phyloP scores from a whole-genome alignment of 257 asterid species.

The Dorcoceras hygrometricum region DNA sequence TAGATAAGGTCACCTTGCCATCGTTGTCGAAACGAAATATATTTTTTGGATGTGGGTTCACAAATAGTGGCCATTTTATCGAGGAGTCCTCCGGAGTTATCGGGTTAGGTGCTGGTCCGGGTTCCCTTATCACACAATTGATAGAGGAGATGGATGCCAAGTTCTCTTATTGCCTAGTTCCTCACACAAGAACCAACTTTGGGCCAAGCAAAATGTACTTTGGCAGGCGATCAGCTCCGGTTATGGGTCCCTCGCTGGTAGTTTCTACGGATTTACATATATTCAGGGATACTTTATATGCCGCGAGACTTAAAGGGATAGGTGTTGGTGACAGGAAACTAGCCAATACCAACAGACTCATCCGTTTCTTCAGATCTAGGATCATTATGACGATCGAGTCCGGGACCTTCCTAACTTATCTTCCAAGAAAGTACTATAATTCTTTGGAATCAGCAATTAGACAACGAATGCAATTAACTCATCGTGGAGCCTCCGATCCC shows the following conservation, averaged over 20 bases:
- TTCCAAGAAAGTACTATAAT: conserved; percentile 30
- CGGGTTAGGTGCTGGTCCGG: conserved; percentile 38
- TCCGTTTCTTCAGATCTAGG: conserved; percentile 12
- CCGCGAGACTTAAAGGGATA: conserved; percentile 36
- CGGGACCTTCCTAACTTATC: conserved; percentile 32
- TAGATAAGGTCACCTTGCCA: conserved; percentile 37
- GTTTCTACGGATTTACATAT: conserved; percentile 30
- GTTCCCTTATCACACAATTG: conserved; percentile 46
- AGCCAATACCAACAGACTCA: not conserved
- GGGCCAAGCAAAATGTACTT: conserved; percentile 41
- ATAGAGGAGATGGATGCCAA: conserved; percentile 28
- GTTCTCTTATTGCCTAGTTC: conserved; percentile 53
- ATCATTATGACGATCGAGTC: conserved; percentile 46
- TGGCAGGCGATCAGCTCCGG: conserved; percentile 31
- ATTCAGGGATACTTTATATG: conserved; percentile 21
- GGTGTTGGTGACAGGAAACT: conserved; percentile 30
- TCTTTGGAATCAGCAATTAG: conserved; percentile 26
- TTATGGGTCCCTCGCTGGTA: conserved; percentile 32
- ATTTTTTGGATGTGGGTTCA: conserved; percentile 47
- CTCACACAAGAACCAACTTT: conserved; percentile 10
- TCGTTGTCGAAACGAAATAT: conserved; percentile 24
- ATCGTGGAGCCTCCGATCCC: conserved; percentile 2
- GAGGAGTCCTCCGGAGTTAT: conserved; percentile 37
- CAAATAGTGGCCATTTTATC: conserved; percentile 21
- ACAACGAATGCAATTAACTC: conserved; percentile 11